These are phyloP conservation scores for Debaryomycetaceae sp. DNA, from an alignment of 1,139 yeast species.

Conservation along the genomic window DNA sequence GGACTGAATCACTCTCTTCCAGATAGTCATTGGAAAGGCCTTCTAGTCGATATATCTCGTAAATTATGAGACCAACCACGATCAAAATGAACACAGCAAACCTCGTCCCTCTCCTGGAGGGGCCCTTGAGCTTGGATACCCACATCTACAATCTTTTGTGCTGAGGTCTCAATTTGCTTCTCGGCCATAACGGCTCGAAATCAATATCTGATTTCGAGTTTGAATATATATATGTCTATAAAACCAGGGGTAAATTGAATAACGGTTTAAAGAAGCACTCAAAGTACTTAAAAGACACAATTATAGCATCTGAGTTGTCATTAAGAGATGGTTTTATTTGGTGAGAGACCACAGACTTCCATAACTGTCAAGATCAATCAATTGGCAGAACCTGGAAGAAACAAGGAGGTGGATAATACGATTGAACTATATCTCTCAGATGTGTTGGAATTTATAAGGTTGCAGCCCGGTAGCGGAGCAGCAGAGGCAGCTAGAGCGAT, in stretches of 20 bases:
- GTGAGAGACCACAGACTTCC: slow-evolving; percentile 39
- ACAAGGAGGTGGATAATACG: slow-evolving; percentile 29
- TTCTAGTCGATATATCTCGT: neutral
- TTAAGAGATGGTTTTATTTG: slow-evolving; percentile 37
- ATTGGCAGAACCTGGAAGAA: slow-evolving; percentile 29
- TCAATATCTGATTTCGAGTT: neutral
- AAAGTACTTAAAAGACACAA: neutral
- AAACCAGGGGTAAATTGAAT: neutral
- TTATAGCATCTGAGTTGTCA: neutral
- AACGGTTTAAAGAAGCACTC: neutral
- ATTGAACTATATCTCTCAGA: slow-evolving; percentile 37
- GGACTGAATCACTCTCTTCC: neutral
- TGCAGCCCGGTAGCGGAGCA: slow-evolving; percentile 46
- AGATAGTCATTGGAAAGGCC: neutral
- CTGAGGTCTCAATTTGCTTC: neutral
- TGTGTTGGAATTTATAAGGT: slow-evolving; percentile 35
- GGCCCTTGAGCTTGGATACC: neutral
- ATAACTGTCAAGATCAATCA: slow-evolving; percentile 46
- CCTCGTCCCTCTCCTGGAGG: neutral
- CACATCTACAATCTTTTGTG: neutral
- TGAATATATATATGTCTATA: neutral
- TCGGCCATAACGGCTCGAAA: neutral
- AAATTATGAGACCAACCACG: neutral
- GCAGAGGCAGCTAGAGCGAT: slow-evolving; percentile 88
- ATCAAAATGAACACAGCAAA: neutral